phyloP scores from a whole-genome alignment of 2,329 filamentous ascomycete species.

The Verticillium isaacii region DNA sequence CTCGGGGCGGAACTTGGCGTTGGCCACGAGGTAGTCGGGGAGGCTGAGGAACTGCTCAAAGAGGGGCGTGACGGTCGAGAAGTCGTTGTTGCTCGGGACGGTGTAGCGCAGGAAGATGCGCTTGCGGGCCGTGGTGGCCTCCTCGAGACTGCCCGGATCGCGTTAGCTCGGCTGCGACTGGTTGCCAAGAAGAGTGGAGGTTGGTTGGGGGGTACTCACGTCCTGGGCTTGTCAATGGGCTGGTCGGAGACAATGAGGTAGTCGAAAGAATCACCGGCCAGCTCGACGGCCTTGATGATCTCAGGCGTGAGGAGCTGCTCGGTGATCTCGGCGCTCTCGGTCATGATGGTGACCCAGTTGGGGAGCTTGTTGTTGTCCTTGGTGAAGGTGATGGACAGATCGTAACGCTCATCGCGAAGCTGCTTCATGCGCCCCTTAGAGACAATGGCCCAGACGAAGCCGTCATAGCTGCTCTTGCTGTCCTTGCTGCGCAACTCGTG shows the following conservation, averaged over 20 bases:
- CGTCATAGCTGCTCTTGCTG: conserved; percentile 70
- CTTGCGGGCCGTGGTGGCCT: conserved; percentile 73
- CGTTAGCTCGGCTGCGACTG: not conserved
- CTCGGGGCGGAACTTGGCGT: conserved; percentile 84
- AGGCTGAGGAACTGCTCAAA: conserved; percentile 80
- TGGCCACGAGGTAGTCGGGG: conserved; percentile 72
- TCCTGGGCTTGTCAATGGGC: conserved; percentile 78
- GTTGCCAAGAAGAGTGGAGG: not conserved
- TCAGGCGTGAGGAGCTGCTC: conserved; percentile 84
- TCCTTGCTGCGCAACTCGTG: conserved; percentile 52
- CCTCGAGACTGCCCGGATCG: conserved; percentile 61
- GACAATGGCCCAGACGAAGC: conserved; percentile 91
- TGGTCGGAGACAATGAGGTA: conserved; percentile 88
- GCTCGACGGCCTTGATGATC: conserved; percentile 70
- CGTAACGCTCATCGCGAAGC: conserved; percentile 88
- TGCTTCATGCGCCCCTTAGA: conserved; percentile 93
- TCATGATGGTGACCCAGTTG: conserved; percentile 89
- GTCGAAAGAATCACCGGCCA: conserved; percentile 77
- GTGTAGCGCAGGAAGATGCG: conserved; percentile 76
- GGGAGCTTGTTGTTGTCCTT: conserved; percentile 92
- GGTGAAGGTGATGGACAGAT: conserved; percentile 85
- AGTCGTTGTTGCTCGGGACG: conserved; percentile 59
- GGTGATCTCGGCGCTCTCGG: conserved; percentile 91
- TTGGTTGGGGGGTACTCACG: conserved; percentile 46
- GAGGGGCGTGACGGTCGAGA: conserved; percentile 63